These are phyloP conservation scores for Phallus indusiatus DNA, from an alignment of 768 basidiomycete species.

Conservation along the genomic window DNA sequence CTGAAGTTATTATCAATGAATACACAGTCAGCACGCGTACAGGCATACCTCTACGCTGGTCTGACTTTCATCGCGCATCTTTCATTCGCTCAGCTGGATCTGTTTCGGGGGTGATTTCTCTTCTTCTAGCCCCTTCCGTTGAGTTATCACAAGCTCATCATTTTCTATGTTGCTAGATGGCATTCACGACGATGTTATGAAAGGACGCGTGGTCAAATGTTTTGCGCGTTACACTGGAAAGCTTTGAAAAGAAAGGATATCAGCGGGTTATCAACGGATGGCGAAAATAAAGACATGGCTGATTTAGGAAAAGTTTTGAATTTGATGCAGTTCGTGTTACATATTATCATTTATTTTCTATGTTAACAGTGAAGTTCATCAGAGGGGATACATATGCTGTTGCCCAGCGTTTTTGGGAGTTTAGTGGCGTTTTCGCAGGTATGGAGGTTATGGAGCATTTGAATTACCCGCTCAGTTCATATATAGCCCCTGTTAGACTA, in stretches of 20 bases:
- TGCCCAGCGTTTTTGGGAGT: conserved; percentile 65
- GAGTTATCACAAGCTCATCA: not conserved
- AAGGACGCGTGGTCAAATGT: conserved; percentile 60
- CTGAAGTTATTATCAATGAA: conserved; percentile 36
- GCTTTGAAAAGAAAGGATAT: conserved; percentile 52
- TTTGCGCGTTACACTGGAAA: conserved; percentile 63
- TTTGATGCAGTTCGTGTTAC: conserved; percentile 53
- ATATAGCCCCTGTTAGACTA: conserved; percentile 45
- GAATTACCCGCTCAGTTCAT: not conserved
- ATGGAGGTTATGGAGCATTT: not conserved
- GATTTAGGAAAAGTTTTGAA: conserved; percentile 67
- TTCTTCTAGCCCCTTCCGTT: not conserved
- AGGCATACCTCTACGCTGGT: conserved; percentile 51
- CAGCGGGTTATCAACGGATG: conserved; percentile 31
- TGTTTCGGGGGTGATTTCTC: conserved; percentile 28
- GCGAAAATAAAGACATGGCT: conserved; percentile 29
- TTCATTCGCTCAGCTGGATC: conserved; percentile 58
- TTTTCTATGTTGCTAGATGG: conserved; percentile 32
- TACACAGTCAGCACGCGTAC: conserved; percentile 28
- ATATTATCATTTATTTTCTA: not conserved
- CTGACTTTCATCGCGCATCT: conserved; percentile 52
- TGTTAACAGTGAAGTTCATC: not conserved
- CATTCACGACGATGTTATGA: conserved; percentile 63
- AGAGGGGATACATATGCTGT: conserved; percentile 68
- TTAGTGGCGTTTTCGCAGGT: conserved; percentile 46